Percentiles rank a stretch among this genome's conserved stretches.
Conservation (phyloP, 805 yeast genomes). For the Kodamaea kaohsiungensis region DNA sequence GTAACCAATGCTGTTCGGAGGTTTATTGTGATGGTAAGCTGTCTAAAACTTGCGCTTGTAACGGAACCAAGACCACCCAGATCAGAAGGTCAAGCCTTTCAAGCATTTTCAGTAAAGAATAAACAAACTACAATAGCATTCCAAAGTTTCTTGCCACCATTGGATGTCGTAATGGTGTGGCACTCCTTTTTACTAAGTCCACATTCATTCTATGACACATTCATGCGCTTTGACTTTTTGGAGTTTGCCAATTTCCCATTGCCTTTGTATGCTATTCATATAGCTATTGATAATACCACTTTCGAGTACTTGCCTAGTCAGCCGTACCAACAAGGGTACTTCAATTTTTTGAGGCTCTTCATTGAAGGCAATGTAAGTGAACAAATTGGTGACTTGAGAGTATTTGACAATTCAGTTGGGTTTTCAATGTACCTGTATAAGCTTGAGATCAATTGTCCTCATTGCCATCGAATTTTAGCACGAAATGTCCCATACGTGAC, state of each 20-base stretch:
- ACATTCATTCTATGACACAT: slow-evolving; percentile 15
- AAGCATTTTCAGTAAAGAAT: not conserved
- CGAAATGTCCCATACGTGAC: slow-evolving; percentile 12
- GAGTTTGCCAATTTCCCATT: slow-evolving; percentile 20
- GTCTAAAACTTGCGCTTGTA: slow-evolving; percentile 6
- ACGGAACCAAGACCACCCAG: not conserved
- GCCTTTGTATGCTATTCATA: slow-evolving; percentile 16
- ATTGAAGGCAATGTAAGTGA: not conserved
- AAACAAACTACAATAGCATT: not conserved
- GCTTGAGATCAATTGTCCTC: slow-evolving; percentile 15
- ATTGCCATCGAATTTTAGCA: slow-evolving; percentile 11
- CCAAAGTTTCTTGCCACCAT: slow-evolving; percentile 18
- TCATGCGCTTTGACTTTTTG: slow-evolving; percentile 16
- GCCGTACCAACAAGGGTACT: slow-evolving; percentile 6
- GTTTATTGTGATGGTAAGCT: slow-evolving; percentile 22
- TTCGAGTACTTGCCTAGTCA: slow-evolving; percentile 15
- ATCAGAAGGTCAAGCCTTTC: not conserved
- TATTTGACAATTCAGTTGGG: not conserved
- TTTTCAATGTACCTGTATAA: not conserved
- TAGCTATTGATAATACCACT: slow-evolving; percentile 12
- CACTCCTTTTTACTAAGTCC: slow-evolving; percentile 24
- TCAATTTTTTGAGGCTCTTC: slow-evolving; percentile 2
- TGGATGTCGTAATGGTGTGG: slow-evolving; percentile 28
- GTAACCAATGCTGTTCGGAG: slow-evolving; percentile 23
- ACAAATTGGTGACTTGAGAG: not conserved